Base-by-base conservation (phyloP, 345 rosid species). In the Turnera subulata region DNA sequence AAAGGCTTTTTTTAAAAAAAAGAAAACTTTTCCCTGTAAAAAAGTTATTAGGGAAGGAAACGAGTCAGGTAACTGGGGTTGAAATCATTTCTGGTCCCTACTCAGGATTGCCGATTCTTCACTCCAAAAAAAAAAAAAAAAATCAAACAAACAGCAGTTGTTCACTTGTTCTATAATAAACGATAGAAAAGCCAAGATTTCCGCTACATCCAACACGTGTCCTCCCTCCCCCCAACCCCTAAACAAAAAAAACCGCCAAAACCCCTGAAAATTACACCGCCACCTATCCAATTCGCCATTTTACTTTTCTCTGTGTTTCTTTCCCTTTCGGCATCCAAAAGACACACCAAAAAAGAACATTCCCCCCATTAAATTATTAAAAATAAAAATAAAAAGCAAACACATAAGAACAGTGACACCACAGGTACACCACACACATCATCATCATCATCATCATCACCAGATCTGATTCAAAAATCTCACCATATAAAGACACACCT, bases 141-240 rank as follows among this genome's bases (percentile, higher is more conserved):
- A n/a, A n/a, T n/a, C n/a, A n/a, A n/a, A n/a, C n/a, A n/a, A n/a
- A n/a, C n/a, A n/a, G n/a, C n/a, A n/a, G n/a, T n/a, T n/a, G n/a
- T n/a, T n/a, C n/a, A n/a, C n/a, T n/a, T n/a, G n/a, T n/a, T n/a
- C n/a, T n/a, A n/a, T n/a, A n/a, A n/a, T n/a, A n/a, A 29, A 29
- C 35, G 8, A 8, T 29, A 37, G 45, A 55, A 45, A 26, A 13
- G 70, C 75, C 66, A 1, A 50, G 50, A 22, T n/a, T 18, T 6
- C 29, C 73, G 69, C 53, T 13, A 17, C 1, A 46, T 0, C 0
- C 13, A 62, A 71, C 81, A 81, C 83, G 79, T 76, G 83, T 58
- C 73, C 56, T 20, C 45, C 42, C 60, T 0, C 49, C 40, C 65
- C 50, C 55, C 51, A 51, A 33, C 56, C 49, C 6, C 18, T 11